A percentile compares a stretch with the other conserved stretches of the same genome.
phyloP scores from a whole-genome alignment of 1,139 yeast species.

The Nakaseomyces delphensis region DNA sequence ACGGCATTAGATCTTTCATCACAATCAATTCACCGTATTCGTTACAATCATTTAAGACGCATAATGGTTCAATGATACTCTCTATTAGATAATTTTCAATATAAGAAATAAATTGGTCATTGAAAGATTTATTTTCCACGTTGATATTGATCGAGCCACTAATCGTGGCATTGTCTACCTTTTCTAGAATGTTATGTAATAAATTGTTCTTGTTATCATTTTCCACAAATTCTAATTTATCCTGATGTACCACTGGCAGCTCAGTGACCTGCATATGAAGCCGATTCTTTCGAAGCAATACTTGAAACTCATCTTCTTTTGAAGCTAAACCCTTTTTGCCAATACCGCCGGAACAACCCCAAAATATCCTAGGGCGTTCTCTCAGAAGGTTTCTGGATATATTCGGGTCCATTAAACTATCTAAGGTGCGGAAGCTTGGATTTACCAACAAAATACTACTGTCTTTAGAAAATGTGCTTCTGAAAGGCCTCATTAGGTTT shows the following conservation, averaged over 20 bases:
- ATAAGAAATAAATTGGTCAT: constrained; percentile 46
- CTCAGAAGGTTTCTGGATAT: constrained; percentile 6
- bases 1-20: constrained; percentile 34
- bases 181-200: neutral
- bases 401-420: neutral
- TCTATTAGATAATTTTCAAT: constrained; percentile 39
- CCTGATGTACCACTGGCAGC: neutral
- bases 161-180: neutral
- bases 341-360: neutral
- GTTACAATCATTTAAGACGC: constrained; percentile 57
- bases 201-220: neutral
- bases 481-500: constrained; percentile 35
- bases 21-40: constrained; percentile 50
- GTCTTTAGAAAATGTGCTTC: constrained; percentile 33
- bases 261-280: neutral
- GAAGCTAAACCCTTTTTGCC: neutral
- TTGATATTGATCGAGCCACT: neutral
- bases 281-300: neutral
- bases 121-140: constrained; percentile 1
- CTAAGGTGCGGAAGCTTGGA: constrained; percentile 43
- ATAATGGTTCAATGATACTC: constrained; percentile 66
- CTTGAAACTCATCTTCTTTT: neutral
- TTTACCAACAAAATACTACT: constrained; percentile 64
- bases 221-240: neutral
- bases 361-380: neutral